Base-by-base conservation (phyloP, 495 filamentous ascomycete genomes). In the Podospora pseudoanserina region DNA sequence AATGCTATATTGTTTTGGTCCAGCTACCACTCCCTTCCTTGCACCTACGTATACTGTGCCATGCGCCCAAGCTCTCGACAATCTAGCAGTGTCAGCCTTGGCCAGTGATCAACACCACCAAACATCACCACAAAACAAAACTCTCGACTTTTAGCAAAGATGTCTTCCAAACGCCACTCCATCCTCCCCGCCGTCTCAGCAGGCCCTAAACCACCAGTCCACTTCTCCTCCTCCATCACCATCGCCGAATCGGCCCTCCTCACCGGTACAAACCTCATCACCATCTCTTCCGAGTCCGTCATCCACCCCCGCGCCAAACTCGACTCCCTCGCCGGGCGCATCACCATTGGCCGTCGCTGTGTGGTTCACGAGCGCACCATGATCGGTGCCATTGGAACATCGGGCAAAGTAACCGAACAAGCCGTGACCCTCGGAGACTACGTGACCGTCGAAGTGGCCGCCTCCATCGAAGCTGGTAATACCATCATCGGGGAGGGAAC, bases 241-340 rank as follows among this genome's bases (percentile, higher is more conserved):
- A 89, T 97, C 75, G 85, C 92, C 73, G 91, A 94, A 70, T 86
- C 87, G n/a, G 90, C 89, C 6, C 73, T 87, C 9, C 81, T 96
- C 67, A 87, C 86, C 5, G 93, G 93, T 27, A 87, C 84, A 3
- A 82, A 93, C 78, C 84, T 84, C 18, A 90, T 97, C 66, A 86
- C 83, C 56, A 86, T 96, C 71, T 87, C 86, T 67, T 79, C 86
- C 44, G 86, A 91, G 74, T 88, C 86, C 18, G 86, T 97, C n/a
- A 81, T 97, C 66, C 93, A 97, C 79, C 93, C 93, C 1, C 90
- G 92, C 66, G 85, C 87, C 0, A 84, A 85, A 62, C 81, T 97
- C 71, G 87, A 89, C 72, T 87, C 90, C 1, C 81, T 84, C 54
- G 80, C 85, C 59, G 93, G 91, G 0, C 86, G 89, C 23, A 85